Conservation (phyloP, 768 basidiomycete species). For the Phlebiopsis gigantea region DNA sequence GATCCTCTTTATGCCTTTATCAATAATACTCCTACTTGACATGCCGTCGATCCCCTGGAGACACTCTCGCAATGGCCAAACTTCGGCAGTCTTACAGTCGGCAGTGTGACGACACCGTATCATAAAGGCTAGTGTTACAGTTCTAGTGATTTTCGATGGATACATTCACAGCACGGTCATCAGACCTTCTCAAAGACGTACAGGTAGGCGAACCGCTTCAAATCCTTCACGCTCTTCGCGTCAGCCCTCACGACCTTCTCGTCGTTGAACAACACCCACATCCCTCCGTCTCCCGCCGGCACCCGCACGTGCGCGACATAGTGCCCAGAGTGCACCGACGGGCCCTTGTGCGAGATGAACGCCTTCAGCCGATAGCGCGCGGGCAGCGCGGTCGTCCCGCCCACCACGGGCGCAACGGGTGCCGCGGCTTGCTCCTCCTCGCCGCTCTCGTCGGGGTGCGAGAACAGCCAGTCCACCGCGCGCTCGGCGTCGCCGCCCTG, state of each 20-base stretch:
- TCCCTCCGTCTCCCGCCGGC: conserved; percentile 31
- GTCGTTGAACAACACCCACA: conserved; percentile 94
- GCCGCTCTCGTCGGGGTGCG: conserved; percentile 82
- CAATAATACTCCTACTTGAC: too few relatives aligned
- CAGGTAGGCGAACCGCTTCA: conserved; percentile 87
- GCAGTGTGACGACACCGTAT: too few relatives aligned
- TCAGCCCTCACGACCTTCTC: conserved; percentile 94
- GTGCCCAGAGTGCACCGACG: conserved; percentile 91
- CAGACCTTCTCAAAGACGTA: conserved; percentile 76
- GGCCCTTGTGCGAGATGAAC: conserved; percentile 96
- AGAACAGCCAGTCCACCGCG: conserved; percentile 96
- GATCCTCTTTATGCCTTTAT: too few relatives aligned
- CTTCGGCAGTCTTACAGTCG: too few relatives aligned
- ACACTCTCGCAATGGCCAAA: too few relatives aligned
- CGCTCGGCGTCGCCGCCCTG: conserved; percentile 75
- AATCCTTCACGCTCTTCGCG: conserved; percentile 66
- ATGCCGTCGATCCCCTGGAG: too few relatives aligned
- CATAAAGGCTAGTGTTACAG: too few relatives aligned
- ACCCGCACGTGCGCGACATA: conserved; percentile 78
- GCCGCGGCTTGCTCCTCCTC: conserved; percentile 36
- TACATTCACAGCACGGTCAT: too few relatives aligned
- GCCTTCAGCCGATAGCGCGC: conserved; percentile 80
- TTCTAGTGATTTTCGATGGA: too few relatives aligned
- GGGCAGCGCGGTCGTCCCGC: conserved; percentile 60
- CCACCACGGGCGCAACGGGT: conserved; percentile 20